Percentiles rank a stretch among this genome's conserved stretches.
phyloP scores from a whole-genome alignment of 2,329 filamentous ascomycete species.

The Fonsecaea monophora region DNA sequence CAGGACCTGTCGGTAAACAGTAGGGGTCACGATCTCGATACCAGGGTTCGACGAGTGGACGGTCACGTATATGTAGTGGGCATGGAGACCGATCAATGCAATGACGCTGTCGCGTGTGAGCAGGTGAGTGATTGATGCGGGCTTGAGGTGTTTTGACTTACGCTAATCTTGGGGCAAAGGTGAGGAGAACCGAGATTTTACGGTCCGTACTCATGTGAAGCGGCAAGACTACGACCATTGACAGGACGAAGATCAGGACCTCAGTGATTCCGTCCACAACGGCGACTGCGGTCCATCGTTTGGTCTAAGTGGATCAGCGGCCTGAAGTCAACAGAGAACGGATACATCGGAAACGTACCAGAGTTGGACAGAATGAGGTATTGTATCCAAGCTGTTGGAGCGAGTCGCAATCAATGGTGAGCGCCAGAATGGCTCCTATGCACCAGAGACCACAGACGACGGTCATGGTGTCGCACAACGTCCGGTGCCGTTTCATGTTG shows the following conservation, averaged over 20 bases:
- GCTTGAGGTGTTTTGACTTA: not conserved
- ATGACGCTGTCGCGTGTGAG: not conserved
- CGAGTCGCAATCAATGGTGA: conserved; percentile 19
- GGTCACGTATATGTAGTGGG: not conserved
- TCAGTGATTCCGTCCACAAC: not conserved
- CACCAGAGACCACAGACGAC: conserved; percentile 1
- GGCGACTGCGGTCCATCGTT: not conserved
- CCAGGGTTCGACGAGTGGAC: conserved; percentile 4
- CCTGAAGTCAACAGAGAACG: no score
- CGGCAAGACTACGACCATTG: not conserved
- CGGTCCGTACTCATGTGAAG: conserved; percentile 6
- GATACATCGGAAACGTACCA: conserved; percentile 7
- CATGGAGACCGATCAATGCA: conserved; percentile 9
- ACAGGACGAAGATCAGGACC: not conserved
- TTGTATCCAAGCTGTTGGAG: conserved; percentile 24
- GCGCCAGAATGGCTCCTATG: conserved; percentile 16
- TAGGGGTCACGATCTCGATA: conserved; percentile 13
- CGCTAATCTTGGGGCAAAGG: conserved; percentile 4
- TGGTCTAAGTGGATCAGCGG: not conserved
- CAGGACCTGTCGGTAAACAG: conserved; percentile 24
- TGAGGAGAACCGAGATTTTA: not conserved
- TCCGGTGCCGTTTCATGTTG: conserved; percentile 22
- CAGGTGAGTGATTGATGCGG: not conserved
- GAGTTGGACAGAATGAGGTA: conserved; percentile 15
- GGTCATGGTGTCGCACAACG: conserved; percentile 7